Base-by-base conservation (phyloP, 305 asterid genomes). In the Solanum hybrid region DNA sequence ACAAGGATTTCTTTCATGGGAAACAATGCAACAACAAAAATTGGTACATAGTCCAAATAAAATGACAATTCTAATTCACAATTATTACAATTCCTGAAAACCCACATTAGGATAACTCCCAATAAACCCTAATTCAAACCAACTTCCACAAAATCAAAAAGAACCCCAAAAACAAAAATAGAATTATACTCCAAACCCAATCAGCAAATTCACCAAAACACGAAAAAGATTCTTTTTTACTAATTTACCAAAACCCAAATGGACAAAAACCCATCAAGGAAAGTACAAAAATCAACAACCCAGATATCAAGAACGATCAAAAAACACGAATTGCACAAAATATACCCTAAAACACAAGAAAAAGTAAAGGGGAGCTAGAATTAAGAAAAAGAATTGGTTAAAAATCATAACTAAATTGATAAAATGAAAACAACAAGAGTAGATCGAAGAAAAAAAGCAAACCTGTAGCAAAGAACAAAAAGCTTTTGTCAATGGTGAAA, bases 381-480 rank as follows among this genome's bases (percentile, higher is more conserved):
- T 61, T 61, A 61, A 20, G 11, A 61, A 20, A 61, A 61, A 20
- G 26, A 61, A 61, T 61, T 20, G 26, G 11, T 20, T 20, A 61
- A 61, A 22, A 22, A 61, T 61, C 10, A 61, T 61, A 61, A 80
- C 39, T 68, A 45, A 39, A 77, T 29, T 29, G 45, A 36, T 81
- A 75, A 51, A 39, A 57, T 57, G 75, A 89, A 78, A 90, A 76
- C 20, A 31, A 78, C 70, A 36, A 34, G 37, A 31, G 73, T 39
- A 90, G 91, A 92, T 89, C 93, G 89, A 87, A 27, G 34, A 39
- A 81, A 72, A 61, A 65, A 72, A 68, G 70, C 91, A 41, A 61
- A 92, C 93, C 93, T 91, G 90, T 34, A 89, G 91, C 89, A 88
- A 90, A 79, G 61, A 91, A 61, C 68, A 79, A n/a, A n/a, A n/a